A percentile compares a stretch with the other conserved stretches of the same genome.
phyloP scores from a whole-genome alignment of 495 filamentous ascomycete species.

The Hypoxylon fuscum region DNA sequence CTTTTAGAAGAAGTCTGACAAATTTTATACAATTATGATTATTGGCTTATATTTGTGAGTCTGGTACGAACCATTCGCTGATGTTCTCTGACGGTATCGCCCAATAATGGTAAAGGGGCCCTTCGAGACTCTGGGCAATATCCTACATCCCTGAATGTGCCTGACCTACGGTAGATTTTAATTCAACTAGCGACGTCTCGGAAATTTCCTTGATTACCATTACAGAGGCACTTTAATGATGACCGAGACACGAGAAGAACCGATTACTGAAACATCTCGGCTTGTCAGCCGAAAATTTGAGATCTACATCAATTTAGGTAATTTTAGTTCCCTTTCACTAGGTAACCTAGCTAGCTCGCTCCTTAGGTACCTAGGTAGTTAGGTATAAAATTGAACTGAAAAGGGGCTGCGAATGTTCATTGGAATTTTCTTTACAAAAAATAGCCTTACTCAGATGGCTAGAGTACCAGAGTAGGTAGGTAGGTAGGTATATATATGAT shows the following conservation, averaged over 20 bases:
- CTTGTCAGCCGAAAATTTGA: conserved; percentile 12
- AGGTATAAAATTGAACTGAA: no score
- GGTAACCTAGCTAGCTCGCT: neutral
- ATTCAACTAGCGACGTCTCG: neutral
- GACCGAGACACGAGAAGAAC: conserved; percentile 7
- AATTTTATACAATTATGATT: no score
- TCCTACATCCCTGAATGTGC: neutral
- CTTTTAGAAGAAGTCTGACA: no score
- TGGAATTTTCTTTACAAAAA: neutral
- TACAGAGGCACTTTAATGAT: neutral
- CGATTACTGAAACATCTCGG: conserved; percentile 22
- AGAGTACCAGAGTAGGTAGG: no score
- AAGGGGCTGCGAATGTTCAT: neutral
- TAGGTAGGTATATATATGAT: conserved; percentile 5
- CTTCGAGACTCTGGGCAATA: neutral
- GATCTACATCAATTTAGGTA: neutral
- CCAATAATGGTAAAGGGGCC: neutral
- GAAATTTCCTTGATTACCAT: conserved; percentile 4
- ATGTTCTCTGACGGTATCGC: conserved; percentile 1
- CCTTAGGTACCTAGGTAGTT: neutral
- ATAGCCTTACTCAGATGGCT: neutral
- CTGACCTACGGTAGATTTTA: neutral
- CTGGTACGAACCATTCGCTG: no score
- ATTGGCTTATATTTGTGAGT: no score
- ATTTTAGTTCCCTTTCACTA: neutral